These are phyloP conservation scores for Blastomyces silverae DNA, from an alignment of 2,329 filamentous ascomycete species.

Conservation along the genomic window DNA sequence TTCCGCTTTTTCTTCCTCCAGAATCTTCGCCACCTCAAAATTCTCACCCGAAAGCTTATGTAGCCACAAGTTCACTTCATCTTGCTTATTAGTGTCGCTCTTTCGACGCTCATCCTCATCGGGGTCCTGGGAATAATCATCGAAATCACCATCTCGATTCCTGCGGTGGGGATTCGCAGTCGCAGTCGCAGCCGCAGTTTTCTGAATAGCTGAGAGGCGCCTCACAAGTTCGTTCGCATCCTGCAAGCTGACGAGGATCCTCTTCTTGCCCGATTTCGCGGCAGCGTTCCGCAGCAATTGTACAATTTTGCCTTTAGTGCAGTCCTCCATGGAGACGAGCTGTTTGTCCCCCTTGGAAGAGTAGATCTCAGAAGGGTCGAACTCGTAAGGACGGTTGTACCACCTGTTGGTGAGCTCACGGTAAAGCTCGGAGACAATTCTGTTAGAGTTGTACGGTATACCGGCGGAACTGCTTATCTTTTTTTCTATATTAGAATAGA, in stretches of 20 bases:
- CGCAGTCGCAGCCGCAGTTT: not conserved
- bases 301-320: conserved; percentile 3
- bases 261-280: conserved; percentile 33
- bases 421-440: not conserved
- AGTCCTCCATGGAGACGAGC: not conserved
- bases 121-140: not conserved
- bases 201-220: conserved; percentile 34
- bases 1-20: conserved; percentile 14
- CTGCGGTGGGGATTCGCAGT: not conserved
- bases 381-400: not conserved
- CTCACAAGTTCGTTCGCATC: conserved; percentile 58
- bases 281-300: conserved; percentile 8
- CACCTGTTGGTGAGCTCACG: not conserved
- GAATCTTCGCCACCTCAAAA: conserved; percentile 13
- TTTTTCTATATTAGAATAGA: conserved; percentile 25
- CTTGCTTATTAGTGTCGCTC: not conserved
- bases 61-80: conserved; percentile 1
- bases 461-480: not conserved
- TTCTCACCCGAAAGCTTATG: not conserved
- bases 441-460: too few relatives aligned
- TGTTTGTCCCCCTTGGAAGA: not conserved
- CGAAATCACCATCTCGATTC: conserved; percentile 9
- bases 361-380: not conserved
- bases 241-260: conserved; percentile 50
- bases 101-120: conserved; percentile 13